Evolutionary conservation across 2,329 filamentous ascomycete species (phyloP).

Genomic region (Colletotrichum eleusines): DNA sequence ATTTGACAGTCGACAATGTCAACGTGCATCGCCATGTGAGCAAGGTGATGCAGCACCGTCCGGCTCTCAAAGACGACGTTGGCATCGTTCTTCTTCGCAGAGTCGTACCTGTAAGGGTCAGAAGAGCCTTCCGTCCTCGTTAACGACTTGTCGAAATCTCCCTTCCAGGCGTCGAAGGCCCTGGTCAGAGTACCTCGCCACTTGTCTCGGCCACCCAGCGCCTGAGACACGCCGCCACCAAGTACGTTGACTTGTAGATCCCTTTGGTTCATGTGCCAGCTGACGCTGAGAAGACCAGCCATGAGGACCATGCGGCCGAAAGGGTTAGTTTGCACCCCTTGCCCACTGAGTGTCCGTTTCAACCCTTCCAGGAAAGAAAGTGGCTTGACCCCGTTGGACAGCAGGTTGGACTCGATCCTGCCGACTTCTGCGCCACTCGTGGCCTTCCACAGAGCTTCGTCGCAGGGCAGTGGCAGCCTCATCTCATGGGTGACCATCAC

Average conservation of each 20-base stretch:
- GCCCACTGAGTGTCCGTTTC: constrained; percentile 88
- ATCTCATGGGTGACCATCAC: constrained; percentile 98
- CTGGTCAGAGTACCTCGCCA: constrained; percentile 88
- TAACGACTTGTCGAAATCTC: constrained; percentile 87
- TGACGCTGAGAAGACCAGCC: constrained; percentile 92
- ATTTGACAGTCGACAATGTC: constrained; percentile 98
- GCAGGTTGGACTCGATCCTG: constrained; percentile 82
- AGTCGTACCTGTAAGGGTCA: constrained; percentile 67
- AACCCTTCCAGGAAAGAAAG: constrained; percentile 91
- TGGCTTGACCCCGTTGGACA: constrained; percentile 84
- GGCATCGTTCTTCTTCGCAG: constrained; percentile 71
- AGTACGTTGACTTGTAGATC: constrained; percentile 93
- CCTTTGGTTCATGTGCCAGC: constrained; percentile 97
- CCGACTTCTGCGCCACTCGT: constrained; percentile 89
- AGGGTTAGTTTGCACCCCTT: constrained; percentile 88
- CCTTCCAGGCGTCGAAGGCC: constrained; percentile 94
- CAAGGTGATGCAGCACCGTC: constrained; percentile 90
- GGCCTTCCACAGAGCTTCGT: constrained; percentile 92
- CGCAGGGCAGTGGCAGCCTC: constrained; percentile 89
- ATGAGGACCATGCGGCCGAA: constrained; percentile 95
- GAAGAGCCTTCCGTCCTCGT: constrained; percentile 66
- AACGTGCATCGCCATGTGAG: constrained; percentile 98
- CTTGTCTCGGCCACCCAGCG: constrained; percentile 88
- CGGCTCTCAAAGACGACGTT: constrained; percentile 84
- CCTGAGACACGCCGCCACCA: constrained; percentile 76